phyloP scores from a whole-genome alignment of 371 early-diverging fungal species.

The Mortierella sp. region DNA sequence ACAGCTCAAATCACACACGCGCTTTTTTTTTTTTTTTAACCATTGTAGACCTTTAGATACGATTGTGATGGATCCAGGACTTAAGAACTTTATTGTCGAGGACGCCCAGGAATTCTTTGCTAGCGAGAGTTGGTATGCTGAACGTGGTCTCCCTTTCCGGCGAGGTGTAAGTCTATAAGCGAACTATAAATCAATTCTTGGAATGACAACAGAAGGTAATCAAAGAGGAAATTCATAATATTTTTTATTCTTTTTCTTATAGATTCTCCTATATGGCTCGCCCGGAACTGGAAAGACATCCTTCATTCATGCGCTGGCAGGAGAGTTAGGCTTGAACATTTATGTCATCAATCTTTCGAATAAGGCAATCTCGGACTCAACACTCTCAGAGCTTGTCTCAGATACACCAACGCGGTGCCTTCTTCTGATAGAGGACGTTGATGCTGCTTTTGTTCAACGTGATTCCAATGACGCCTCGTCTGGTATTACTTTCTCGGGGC shows the following conservation, averaged over 20 bases:
- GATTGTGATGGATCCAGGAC: conserved; percentile 70
- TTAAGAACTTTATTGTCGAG: conserved; percentile 71
- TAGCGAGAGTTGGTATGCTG: conserved; percentile 87
- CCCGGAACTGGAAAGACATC: conserved; percentile 95
- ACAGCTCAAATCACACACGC: not conserved
- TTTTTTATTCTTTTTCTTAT: not conserved
- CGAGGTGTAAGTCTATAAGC: conserved; percentile 67
- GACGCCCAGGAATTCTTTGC: conserved; percentile 84
- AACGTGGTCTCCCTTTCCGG: conserved; percentile 93
- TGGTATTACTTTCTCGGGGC: conserved; percentile 67
- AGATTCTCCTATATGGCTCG: conserved; percentile 84
- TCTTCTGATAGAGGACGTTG: conserved; percentile 97
- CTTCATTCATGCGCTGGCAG: conserved; percentile 96
- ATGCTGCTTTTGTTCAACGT: conserved; percentile 88
- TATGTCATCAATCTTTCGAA: conserved; percentile 92
- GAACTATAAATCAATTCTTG: no score
- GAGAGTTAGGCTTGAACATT: conserved; percentile 92
- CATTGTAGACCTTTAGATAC: conserved; percentile 63
- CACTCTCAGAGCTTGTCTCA: conserved; percentile 86
- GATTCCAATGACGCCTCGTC: conserved; percentile 48
- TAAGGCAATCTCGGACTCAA: conserved; percentile 90
- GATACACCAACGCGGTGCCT: conserved; percentile 93
- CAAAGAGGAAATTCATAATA: not conserved
- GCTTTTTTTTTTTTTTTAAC: not conserved
- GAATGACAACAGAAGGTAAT: conserved; percentile 33